Evolutionary conservation across 2,329 filamentous ascomycete species (phyloP).

Genomic region (Exserohilum turcica): DNA sequence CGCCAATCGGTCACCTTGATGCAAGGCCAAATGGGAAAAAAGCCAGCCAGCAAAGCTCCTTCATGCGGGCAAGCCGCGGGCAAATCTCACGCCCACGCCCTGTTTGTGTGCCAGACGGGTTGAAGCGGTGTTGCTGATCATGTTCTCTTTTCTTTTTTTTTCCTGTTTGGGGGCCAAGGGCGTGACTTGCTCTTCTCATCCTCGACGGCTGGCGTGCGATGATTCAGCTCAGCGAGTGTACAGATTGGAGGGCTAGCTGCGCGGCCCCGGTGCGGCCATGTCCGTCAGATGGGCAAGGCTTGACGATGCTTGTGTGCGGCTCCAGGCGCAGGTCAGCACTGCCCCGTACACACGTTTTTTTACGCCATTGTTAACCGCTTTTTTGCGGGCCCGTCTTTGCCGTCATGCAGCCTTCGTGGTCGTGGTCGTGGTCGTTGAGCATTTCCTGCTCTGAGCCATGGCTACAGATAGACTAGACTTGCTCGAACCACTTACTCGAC

Average conservation of each 20-base stretch:
- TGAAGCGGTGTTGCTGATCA: no score
- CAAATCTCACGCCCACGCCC: not conserved
- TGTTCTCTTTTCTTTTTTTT: not conserved
- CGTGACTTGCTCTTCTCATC: conserved; percentile 13
- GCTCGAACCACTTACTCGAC: no score
- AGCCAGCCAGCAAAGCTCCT: no score
- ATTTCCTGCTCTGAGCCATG: not conserved
- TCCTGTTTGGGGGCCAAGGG: not conserved
- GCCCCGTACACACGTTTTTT: no score
- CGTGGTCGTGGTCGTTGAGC: no score
- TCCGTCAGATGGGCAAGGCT: not conserved
- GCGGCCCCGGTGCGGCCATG: not conserved
- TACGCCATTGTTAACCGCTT: not conserved
- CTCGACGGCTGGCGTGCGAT: not conserved
- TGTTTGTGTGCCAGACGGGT: no score
- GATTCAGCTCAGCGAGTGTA: conserved; percentile 9
- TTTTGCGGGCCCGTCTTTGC: not conserved
- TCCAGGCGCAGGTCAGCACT: not conserved
- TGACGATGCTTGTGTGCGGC: not conserved
- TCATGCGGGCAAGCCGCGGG: no score
- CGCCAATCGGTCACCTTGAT: conserved; percentile 1
- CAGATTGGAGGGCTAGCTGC: not conserved
- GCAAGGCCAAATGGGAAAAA: not conserved
- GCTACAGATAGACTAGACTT: no score
- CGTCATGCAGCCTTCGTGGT: no score